Evolutionary conservation across 2,329 filamentous ascomycete genomes (phyloP).

Genomic region (Lachnellula subtilissima): DNA sequence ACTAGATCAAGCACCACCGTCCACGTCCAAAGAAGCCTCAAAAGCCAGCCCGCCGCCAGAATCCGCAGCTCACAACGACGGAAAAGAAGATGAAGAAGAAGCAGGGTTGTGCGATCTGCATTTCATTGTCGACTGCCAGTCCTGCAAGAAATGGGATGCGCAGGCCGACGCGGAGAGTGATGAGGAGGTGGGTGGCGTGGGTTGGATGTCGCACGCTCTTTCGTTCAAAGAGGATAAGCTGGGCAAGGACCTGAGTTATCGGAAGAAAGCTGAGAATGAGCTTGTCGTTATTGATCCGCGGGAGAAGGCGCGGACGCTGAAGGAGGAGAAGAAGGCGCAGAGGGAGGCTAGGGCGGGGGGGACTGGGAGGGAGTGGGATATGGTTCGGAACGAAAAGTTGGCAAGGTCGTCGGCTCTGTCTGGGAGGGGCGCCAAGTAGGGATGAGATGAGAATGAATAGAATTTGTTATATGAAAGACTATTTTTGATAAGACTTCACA

Average conservation of each 20-base stretch:
- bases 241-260: slow-evolving; percentile 86
- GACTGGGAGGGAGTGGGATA: slow-evolving; percentile 55
- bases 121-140: slow-evolving; percentile 93
- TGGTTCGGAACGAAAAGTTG: slow-evolving; percentile 53
- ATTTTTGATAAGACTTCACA: no score
- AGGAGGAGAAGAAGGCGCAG: slow-evolving; percentile 57
- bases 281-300: slow-evolving; percentile 88
- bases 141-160: slow-evolving; percentile 76
- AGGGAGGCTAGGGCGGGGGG: slow-evolving; percentile 47
- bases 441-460: neutral
- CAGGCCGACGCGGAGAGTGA: slow-evolving; percentile 45
- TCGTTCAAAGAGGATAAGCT: slow-evolving; percentile 85
- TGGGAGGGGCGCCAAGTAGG: slow-evolving; percentile 51
- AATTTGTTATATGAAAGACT: neutral
- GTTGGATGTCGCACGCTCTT: slow-evolving; percentile 83
- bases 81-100: slow-evolving; percentile 56
- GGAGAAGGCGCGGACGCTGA: slow-evolving; percentile 71
- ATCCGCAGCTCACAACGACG: slow-evolving; percentile 25
- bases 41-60: slow-evolving; percentile 21
- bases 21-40: slow-evolving; percentile 36
- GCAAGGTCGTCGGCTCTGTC: slow-evolving; percentile 48
- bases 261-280: slow-evolving; percentile 86
- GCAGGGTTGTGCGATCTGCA: slow-evolving; percentile 83
- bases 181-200: slow-evolving; percentile 56
- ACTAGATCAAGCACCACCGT: slow-evolving; percentile 49